Conservation (phyloP, 495 filamentous ascomycete genomes). For the Penicillium maclennaniae region DNA sequence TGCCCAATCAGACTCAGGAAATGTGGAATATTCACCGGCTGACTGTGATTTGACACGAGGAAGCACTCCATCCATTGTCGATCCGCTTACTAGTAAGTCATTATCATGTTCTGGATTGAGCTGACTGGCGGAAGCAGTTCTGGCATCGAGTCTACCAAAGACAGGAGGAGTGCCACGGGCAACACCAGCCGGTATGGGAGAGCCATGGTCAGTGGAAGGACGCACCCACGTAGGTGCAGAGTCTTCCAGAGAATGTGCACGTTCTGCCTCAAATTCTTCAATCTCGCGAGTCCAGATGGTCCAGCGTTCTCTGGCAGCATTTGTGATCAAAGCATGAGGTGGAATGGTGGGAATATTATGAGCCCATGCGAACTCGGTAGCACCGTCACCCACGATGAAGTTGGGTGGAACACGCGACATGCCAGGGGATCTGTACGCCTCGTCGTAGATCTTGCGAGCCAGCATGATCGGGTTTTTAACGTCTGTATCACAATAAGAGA, state of each 20-base stretch:
- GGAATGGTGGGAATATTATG: constrained; percentile 65
- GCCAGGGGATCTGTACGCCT: constrained; percentile 65
- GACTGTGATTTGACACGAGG: background rate
- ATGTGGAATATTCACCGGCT: background rate
- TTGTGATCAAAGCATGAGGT: constrained; percentile 71
- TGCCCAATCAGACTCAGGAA: background rate
- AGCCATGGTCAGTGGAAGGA: constrained; percentile 2
- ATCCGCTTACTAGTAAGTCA: background rate
- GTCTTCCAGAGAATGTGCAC: constrained; percentile 2
- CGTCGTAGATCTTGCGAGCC: constrained; percentile 76
- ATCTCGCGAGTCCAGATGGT: constrained; percentile 74
- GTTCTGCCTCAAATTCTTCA: constrained; percentile 35
- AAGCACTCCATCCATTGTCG: background rate
- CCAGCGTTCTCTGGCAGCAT: constrained; percentile 69
- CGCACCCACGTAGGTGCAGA: background rate
- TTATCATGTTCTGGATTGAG: background rate
- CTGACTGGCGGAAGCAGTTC: background rate
- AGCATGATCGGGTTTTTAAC: constrained; percentile 89
- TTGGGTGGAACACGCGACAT: constrained; percentile 89
- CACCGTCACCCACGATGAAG: constrained; percentile 79
- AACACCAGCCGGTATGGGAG: constrained; percentile 1
- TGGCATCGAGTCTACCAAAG: background rate
- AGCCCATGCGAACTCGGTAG: constrained; percentile 77
- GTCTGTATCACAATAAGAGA: constrained; percentile 47
- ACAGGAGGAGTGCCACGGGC: background rate